Conservation (phyloP, 345 rosid genomes). For the Stellera chamaejasme region DNA sequence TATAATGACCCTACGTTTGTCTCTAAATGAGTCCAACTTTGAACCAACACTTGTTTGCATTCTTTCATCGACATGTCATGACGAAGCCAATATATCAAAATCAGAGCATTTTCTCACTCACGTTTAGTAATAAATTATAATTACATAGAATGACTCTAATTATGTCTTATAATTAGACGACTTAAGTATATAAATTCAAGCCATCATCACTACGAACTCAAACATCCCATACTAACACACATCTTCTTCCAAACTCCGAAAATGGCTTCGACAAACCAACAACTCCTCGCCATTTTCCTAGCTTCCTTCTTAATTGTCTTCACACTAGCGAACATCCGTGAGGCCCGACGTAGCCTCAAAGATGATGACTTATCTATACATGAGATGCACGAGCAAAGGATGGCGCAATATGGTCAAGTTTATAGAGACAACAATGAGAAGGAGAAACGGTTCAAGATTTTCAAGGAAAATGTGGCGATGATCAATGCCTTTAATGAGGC, state of each 20-base stretch:
- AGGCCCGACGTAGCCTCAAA: slow-evolving; percentile 12
- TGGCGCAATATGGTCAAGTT: slow-evolving; percentile 18
- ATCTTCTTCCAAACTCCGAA: neutral
- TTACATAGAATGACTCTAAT: neutral
- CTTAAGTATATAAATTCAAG: neutral
- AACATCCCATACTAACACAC: neutral
- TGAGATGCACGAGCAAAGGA: slow-evolving; percentile 28
- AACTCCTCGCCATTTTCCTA: slow-evolving; percentile 1
- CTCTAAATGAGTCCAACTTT: too few species aligned
- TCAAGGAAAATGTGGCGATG: slow-evolving; percentile 25
- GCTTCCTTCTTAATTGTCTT: slow-evolving; percentile 16
- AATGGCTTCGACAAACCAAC: slow-evolving; percentile 9
- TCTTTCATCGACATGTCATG: too few species aligned
- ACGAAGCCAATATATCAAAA: slow-evolving; percentile 2
- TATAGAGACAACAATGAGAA: slow-evolving; percentile 24
- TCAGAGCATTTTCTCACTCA: slow-evolving; percentile 2
- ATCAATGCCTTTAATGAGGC: slow-evolving; percentile 28
- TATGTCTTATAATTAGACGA: neutral
- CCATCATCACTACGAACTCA: neutral
- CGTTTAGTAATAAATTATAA: neutral
- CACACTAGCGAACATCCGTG: neutral
- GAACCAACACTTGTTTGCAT: too few species aligned
- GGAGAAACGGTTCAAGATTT: slow-evolving; percentile 29
- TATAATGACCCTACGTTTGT: too few species aligned
- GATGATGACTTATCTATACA: slow-evolving; percentile 6